Evolutionary conservation across 495 filamentous ascomycete genomes (phyloP).

Genomic region (Parachaetomium inaequale): DNA sequence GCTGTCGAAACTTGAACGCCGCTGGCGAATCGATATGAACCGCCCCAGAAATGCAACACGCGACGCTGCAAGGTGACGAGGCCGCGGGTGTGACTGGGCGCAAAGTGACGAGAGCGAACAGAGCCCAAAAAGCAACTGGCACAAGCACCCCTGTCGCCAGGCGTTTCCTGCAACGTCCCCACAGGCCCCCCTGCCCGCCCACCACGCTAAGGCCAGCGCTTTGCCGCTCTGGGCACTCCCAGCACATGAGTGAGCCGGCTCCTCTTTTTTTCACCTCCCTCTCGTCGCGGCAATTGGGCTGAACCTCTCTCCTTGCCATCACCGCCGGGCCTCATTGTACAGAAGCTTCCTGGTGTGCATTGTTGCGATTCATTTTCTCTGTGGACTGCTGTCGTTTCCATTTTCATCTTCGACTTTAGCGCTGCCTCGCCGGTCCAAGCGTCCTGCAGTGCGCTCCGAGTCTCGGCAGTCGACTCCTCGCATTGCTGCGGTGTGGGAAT

Average conservation of each 20-base stretch:
- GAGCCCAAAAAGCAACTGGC: neutral
- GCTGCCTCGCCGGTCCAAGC: slow-evolving; percentile 5
- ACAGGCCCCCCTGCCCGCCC: neutral
- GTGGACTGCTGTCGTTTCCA: neutral
- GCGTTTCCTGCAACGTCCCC: neutral
- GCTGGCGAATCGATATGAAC: slow-evolving; percentile 11
- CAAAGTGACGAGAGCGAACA: neutral
- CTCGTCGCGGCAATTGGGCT: slow-evolving; percentile 3
- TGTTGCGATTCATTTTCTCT: neutral
- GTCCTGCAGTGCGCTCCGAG: neutral
- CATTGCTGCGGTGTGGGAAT: slow-evolving; percentile 9
- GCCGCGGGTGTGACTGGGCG: neutral
- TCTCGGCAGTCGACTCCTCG: slow-evolving; percentile 1
- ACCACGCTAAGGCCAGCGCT: slow-evolving; percentile 5
- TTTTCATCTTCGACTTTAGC: neutral
- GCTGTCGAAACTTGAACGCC: neutral
- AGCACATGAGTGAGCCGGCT: slow-evolving; percentile 13
- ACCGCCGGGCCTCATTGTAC: slow-evolving; percentile 1
- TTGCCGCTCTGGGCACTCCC: slow-evolving; percentile 6
- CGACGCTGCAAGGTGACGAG: neutral
- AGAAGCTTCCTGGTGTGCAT: neutral
- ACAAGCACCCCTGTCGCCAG: slow-evolving; percentile 1
- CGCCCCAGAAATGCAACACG: neutral
- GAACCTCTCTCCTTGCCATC: neutral
- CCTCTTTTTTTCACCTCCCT: slow-evolving; percentile 15